A percentile compares a stretch with the other conserved stretches of the same genome.
Evolutionary conservation across 208 protist genomes (phyloP).

Genomic region (Herpetomonas samuelpessoai): DNA sequence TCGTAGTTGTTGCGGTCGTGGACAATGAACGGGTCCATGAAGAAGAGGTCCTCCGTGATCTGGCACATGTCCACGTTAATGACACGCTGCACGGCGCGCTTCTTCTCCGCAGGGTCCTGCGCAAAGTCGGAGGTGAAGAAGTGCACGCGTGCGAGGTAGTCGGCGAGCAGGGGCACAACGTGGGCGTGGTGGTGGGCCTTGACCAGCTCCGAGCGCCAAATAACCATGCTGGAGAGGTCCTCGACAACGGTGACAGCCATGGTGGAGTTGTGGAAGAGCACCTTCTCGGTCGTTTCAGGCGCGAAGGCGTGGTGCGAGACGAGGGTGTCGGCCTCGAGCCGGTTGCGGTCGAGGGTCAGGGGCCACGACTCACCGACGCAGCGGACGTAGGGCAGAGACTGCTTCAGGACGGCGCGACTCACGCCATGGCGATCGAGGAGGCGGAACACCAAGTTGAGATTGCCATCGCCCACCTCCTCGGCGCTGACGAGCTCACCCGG

Average conservation of each 20-base stretch:
- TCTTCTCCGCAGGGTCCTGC: constrained; percentile 22
- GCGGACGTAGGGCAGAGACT: constrained; percentile 31
- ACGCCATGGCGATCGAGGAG: constrained; percentile 18
- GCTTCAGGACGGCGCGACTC: constrained; percentile 28
- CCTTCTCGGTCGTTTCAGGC: constrained; percentile 18
- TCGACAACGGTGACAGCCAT: constrained; percentile 29
- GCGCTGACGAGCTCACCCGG: constrained; percentile 14
- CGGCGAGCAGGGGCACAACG: constrained; percentile 21
- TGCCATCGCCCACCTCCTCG: constrained; percentile 31
- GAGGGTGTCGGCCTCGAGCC: constrained; percentile 37
- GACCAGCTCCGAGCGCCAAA: constrained; percentile 29
- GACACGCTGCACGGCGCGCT: constrained; percentile 29
- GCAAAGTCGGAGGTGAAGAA: constrained; percentile 40
- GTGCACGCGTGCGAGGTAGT: constrained; percentile 34
- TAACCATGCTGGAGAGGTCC: constrained; percentile 27
- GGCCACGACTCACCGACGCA: constrained; percentile 32
- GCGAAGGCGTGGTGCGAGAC: constrained; percentile 20
- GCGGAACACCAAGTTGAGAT: constrained; percentile 32
- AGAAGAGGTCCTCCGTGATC: constrained; percentile 37
- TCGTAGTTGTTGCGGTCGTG: constrained; percentile 37
- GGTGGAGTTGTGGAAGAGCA: constrained; percentile 27
- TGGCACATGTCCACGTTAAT: constrained; percentile 35
- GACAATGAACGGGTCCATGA: constrained; percentile 24
- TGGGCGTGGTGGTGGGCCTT: constrained; percentile 22
- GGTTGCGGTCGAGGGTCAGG: constrained; percentile 31